Conservation (phyloP, 106 monocot genomes). For the Dendrobium huoshanense region DNA sequence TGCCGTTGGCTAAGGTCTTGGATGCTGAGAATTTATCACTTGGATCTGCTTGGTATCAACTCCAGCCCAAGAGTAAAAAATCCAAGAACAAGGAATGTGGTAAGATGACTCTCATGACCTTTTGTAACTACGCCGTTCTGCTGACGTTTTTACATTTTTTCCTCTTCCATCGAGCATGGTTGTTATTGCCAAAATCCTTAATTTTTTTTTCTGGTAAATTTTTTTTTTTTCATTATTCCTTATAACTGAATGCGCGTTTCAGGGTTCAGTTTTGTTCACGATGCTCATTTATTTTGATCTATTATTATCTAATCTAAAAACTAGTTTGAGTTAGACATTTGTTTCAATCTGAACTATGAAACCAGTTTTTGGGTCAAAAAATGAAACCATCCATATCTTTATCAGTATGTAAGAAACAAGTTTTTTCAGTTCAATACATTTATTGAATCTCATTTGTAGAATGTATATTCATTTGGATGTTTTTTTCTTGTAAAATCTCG, state of each 20-base stretch:
- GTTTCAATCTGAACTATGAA: background rate
- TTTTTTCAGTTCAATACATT: background rate
- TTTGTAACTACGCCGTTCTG: background rate
- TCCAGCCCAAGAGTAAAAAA: constrained; percentile 63
- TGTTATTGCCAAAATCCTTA: background rate
- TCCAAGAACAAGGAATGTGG: constrained; percentile 60
- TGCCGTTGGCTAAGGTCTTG: constrained; percentile 38
- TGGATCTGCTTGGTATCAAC: constrained; percentile 54
- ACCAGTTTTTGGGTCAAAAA: background rate
- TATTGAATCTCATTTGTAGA: background rate
- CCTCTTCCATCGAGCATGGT: background rate
- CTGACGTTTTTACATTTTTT: background rate
- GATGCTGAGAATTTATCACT: constrained; percentile 47
- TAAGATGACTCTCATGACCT: constrained; percentile 14
- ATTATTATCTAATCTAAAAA: background rate
- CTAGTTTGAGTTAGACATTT: background rate
- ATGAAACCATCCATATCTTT: too few species aligned
- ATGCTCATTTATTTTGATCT: background rate
- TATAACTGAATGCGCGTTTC: background rate
- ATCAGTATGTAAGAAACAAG: too few species aligned
- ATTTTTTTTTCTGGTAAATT: background rate
- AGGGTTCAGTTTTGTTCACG: background rate
- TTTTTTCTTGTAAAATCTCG: background rate
- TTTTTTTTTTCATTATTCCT: background rate
- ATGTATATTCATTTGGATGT: background rate